Base-by-base conservation (phyloP, 352 stramenopile species). In the Globisporangium middletonii region DNA sequence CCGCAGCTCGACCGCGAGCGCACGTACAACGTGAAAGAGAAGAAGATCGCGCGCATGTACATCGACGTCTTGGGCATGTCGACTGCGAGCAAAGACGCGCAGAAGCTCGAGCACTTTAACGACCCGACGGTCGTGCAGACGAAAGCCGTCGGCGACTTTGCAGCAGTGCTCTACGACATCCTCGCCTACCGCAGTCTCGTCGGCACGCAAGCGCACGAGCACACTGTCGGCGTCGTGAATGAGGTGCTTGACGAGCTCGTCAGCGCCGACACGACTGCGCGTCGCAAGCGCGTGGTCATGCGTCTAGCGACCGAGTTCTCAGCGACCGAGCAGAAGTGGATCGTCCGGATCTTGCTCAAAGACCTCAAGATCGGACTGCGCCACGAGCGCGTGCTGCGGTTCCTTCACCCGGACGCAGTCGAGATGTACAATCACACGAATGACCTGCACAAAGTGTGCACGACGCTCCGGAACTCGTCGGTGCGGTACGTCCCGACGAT, bases 351-450 rank as follows among this genome's bases (percentile, higher is more conserved):
- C 27, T 63, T 95, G 46, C 75, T 94, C n/a, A 95, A 93, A 41
- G 83, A 93, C 45, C 67, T 95, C 19, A 95, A 95, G 65, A 84
- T 95, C 59, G 85, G 85, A 13, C 49, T 95, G 27, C 77, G 75
- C 19, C 82, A 95, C 61, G 83, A 95, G 57, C 72, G 80, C 2
- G 83, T 95, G 30, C 71, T 95, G 15, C 80, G 71, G 7, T 92
- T 80, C 52, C 81, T 95, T 12, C 85, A 95, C 50, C 83, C 83
- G 4, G 81, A 95, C 57, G 83, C 85, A 8, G 67, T 73, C 44
- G 83, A 93, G 57, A 94, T 95, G 83, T 92, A 92, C 55, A 95
- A 92, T 57, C 79, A 93, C 68, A 93, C 85, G 43, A 95, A 88
- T 43, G 85, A 95, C 53, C 58, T 94, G 50, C 79, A 78, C 53